Conservation (phyloP, 768 basidiomycete genomes). For the Mycena metata region DNA sequence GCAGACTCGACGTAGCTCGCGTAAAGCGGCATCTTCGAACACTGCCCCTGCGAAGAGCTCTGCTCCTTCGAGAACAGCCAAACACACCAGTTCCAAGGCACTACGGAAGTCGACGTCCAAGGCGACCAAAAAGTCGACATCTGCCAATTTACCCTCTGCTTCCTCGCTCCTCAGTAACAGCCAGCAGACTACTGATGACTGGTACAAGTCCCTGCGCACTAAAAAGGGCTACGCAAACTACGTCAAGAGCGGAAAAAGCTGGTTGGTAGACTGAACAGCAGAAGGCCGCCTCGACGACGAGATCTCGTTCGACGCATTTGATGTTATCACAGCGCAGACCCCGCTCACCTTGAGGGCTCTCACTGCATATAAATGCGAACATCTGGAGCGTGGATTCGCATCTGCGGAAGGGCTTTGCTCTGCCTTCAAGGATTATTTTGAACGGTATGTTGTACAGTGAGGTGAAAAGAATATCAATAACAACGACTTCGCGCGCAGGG, state of each 20-base stretch:
- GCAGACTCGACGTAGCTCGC: too few species aligned
- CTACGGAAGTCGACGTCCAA: too few species aligned
- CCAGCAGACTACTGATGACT: constrained; percentile 37
- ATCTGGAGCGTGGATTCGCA: constrained; percentile 33
- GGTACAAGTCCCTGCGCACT: constrained; percentile 37
- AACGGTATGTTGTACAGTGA: constrained; percentile 31
- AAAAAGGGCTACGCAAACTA: constrained; percentile 40
- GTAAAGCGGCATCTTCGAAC: too few species aligned
- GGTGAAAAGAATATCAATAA: too few species aligned
- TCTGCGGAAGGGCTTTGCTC: constrained; percentile 39
- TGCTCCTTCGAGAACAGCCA: too few species aligned
- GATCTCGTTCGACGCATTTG: constrained; percentile 27
- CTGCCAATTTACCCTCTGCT: too few species aligned
- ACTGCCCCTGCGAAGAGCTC: too few species aligned
- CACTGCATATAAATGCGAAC: constrained; percentile 41
- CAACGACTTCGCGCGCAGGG: too few species aligned
- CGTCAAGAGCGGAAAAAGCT: constrained; percentile 36
- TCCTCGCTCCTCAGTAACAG: constrained; percentile 18
- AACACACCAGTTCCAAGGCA: too few species aligned
- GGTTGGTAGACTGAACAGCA: constrained; percentile 24
- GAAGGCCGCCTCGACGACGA: constrained; percentile 7
- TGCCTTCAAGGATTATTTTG: constrained; percentile 39
- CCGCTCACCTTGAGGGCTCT: constrained; percentile 35
- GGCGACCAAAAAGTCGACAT: too few species aligned
- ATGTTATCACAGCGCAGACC: constrained; percentile 33